Conservation (phyloP, 352 stramenopile genomes). For the Pythium sp. region DNA sequence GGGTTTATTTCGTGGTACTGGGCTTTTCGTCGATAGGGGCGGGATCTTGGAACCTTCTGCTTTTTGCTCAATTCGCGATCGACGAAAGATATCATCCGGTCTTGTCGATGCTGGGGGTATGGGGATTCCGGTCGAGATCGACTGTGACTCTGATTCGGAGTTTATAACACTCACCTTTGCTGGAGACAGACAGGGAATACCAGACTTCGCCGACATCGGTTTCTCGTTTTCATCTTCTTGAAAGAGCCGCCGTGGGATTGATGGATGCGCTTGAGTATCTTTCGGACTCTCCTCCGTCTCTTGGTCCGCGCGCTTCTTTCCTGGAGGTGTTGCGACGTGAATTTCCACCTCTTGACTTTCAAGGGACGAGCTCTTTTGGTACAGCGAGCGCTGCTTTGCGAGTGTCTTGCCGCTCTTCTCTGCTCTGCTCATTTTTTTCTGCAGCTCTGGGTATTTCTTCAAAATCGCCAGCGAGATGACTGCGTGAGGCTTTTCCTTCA, state of each 20-base stretch:
- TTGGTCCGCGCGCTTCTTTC: conserved; percentile 16
- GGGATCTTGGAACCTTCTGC: conserved; percentile 21
- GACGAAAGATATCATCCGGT: conserved; percentile 16
- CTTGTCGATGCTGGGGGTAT: conserved; percentile 10
- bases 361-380: conserved; percentile 25
- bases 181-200: background rate
- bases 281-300: background rate
- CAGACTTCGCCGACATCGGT: background rate
- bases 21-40: conserved; percentile 8
- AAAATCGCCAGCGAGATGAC: conserved; percentile 41
- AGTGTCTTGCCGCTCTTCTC: conserved; percentile 12
- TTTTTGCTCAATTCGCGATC: conserved; percentile 13
- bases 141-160: background rate
- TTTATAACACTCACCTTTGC: background rate
- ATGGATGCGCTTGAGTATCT: background rate
- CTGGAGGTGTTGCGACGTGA: conserved; percentile 24
- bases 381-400: conserved; percentile 21
- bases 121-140: conserved; percentile 4
- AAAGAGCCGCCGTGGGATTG: conserved; percentile 14
- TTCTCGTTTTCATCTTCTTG: conserved; percentile 6
- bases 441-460: conserved; percentile 35
- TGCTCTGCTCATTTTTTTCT: conserved; percentile 7
- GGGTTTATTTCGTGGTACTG: background rate
- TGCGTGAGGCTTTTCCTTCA: conserved; percentile 48
- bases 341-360: conserved; percentile 31